These are phyloP conservation scores for Tylopilus felleus DNA, from an alignment of 768 basidiomycete species.

Conservation along the genomic window DNA sequence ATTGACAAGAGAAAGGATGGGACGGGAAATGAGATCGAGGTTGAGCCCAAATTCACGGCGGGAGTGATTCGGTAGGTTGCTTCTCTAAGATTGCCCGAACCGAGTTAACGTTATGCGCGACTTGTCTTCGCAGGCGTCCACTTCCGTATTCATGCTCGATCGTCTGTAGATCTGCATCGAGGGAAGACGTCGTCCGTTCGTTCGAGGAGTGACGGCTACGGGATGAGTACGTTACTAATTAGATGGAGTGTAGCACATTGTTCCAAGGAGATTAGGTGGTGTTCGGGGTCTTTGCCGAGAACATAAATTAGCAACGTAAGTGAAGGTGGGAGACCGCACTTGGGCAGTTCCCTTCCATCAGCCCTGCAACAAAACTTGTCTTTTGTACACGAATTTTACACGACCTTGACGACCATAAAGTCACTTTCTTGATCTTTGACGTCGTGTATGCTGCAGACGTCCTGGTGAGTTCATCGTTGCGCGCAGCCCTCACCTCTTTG, in stretches of 20 bases:
- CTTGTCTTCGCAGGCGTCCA: conserved; percentile 25
- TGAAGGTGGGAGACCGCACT: background rate
- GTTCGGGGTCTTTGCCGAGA: conserved; percentile 15
- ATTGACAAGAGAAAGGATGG: conserved; percentile 23
- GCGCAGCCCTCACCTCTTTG: background rate
- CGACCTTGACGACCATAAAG: conserved; percentile 17
- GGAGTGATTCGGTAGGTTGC: conserved; percentile 32
- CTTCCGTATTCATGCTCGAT: conserved; percentile 31
- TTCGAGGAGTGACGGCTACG: conserved; percentile 12
- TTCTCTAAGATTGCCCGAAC: conserved; percentile 3
- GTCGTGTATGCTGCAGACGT: conserved; percentile 5
- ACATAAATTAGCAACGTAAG: conserved; percentile 22
- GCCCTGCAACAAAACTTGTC: background rate
- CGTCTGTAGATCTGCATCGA: conserved; percentile 25
- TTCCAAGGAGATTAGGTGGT: conserved; percentile 13
- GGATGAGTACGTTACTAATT: background rate
- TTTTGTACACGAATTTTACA: conserved; percentile 11
- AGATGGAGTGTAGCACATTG: background rate
- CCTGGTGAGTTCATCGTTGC: conserved; percentile 13
- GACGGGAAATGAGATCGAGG: conserved; percentile 22
- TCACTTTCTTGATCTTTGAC: conserved; percentile 3
- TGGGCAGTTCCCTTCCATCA: conserved; percentile 1
- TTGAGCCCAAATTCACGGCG: conserved; percentile 28
- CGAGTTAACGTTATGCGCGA: conserved; percentile 13
- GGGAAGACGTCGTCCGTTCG: conserved; percentile 18